Evolutionary conservation across 768 basidiomycete species (phyloP), one percentile per base, ranked within the genome.

Genomic region (Leccinellum rugosiceps): DNA sequence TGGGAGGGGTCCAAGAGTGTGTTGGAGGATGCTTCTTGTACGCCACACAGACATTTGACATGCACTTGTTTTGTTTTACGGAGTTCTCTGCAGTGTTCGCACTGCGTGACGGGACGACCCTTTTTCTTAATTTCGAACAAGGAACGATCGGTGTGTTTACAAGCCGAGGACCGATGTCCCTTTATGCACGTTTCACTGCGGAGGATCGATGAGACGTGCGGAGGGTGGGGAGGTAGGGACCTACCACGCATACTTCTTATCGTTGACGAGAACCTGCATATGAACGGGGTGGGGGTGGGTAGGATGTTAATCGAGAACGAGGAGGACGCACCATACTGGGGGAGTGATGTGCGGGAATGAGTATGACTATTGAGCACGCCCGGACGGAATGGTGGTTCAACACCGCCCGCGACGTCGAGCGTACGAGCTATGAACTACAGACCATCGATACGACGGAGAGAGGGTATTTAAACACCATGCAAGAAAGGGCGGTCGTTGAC

Each of bases 121-220:
- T 79, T 86, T 78, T 79, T 88, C 82, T 77, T 83, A 62, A 86
- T 90, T 80, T 83, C 92, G 70, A 87, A 94, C 52, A 96, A 79
- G 35, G 92, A 88, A 43, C 94, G 83, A 71, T 94, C 91, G 53
- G 84, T 88, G 70, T 96, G 94, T 68, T 85, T 87, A 76, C 94
- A 96, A 30, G 85, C 82, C 15, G 91, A 92, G 15, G 93, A 94
- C 50, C 94, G 84, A 74, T 96, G 93, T 17, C 93, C 94, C 75
- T 94, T 94, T 74, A 94, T 94, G 77, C 94, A 96, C 63, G 91
- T 89, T 77, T 90, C 90, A 73, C 92, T 93, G 64, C 23, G 58
- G 50, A 35, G n/a, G 28, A 53, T 51, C 43, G 43, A 55, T 55
- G 56, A 41, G 55, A 56, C 54, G 55, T n/a, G 55, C 49, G 45